These are phyloP conservation scores for Trifolium pratense DNA, from an alignment of 306 rosid species.

Conservation along the genomic window DNA sequence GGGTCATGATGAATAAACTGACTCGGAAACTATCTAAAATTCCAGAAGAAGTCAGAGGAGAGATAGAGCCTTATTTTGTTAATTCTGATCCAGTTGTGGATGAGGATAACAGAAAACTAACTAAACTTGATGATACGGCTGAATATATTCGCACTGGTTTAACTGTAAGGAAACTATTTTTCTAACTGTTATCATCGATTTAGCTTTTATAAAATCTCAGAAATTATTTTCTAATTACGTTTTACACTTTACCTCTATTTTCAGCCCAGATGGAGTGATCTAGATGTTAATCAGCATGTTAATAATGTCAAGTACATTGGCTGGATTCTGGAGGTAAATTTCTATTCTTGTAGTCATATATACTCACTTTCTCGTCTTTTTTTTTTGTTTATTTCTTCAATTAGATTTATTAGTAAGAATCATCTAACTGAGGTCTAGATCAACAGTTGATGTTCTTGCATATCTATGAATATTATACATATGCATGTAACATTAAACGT, in stretches of 20 bases:
- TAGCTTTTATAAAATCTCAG: slow-evolving; percentile 1
- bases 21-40: slow-evolving; percentile 90
- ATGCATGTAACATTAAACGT: neutral
- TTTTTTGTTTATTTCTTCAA: neutral
- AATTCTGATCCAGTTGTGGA: slow-evolving; percentile 70
- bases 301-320: slow-evolving; percentile 98
- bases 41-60: slow-evolving; percentile 84
- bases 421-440: neutral
- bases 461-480: neutral
- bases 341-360: slow-evolving; percentile 16
- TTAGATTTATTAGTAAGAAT: slow-evolving; percentile 12
- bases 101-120: slow-evolving; percentile 79
- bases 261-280: slow-evolving; percentile 96
- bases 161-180: slow-evolving; percentile 56
- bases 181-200: slow-evolving; percentile 3
- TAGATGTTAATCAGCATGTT: slow-evolving; percentile 96
- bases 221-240: slow-evolving; percentile 22
- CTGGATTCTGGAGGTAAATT: slow-evolving; percentile 93
- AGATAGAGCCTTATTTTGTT: slow-evolving; percentile 73
- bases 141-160: slow-evolving; percentile 68
- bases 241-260: slow-evolving; percentile 10
- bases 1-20: slow-evolving; percentile 97
- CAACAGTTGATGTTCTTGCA: neutral
- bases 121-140: slow-evolving; percentile 77
- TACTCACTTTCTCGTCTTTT: neutral